Evolutionary conservation across 2,329 filamentous ascomycete species (phyloP), one percentile per base, ranked within the genome.

Genomic region (Colletotrichum brevisporum): DNA sequence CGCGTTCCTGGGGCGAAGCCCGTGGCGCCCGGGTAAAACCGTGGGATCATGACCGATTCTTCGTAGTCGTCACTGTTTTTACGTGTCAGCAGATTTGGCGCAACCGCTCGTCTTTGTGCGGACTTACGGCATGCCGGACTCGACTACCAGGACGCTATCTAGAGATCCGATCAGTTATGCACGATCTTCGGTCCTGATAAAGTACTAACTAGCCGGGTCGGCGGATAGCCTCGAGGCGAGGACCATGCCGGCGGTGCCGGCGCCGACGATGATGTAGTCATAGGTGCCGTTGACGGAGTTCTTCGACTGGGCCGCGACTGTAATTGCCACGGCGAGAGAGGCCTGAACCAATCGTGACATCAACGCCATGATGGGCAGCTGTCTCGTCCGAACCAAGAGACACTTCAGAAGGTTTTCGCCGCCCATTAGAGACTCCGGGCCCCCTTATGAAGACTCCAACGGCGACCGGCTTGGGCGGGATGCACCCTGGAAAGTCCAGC

Each of bases 211-310:
- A 8, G 41, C 31, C 13, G 16, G 1, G 31, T 55, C 39, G 6
- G 15, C 52, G 18, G 63, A 53, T 6, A 80, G 69, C 39, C 78
- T 77, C 41, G 78, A 76, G 15, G 78, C 78, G 10, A 80, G 74
- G 3, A 78, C 78, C 52, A 79, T 70, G 4, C 78, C 78, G 8
- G 75, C 73, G 0, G 77, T 79, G 24, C 78, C 78, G 21, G 74
- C 78, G 16, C 78, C 78, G n/a, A 75, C 73, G 24, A 78, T 71
- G 18, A 78, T 67, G 62, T 78, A 78, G 72, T 78, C 76, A 66
- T 75, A 76, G 9, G 18, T 18, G 18, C 5, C 16, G 26, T 41
- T 43, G n/a, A 39, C 10, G 13, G 13, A 3, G 1, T 16, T 21
- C 8, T 16, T 26, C 3, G 52, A 13, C 12, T 27, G 26, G 5